A percentile compares a stretch with the other conserved stretches of the same genome.
These are phyloP conservation scores for Oryza nivara DNA, from an alignment of 176 grass and related monocot species.

Conservation along the genomic window DNA sequence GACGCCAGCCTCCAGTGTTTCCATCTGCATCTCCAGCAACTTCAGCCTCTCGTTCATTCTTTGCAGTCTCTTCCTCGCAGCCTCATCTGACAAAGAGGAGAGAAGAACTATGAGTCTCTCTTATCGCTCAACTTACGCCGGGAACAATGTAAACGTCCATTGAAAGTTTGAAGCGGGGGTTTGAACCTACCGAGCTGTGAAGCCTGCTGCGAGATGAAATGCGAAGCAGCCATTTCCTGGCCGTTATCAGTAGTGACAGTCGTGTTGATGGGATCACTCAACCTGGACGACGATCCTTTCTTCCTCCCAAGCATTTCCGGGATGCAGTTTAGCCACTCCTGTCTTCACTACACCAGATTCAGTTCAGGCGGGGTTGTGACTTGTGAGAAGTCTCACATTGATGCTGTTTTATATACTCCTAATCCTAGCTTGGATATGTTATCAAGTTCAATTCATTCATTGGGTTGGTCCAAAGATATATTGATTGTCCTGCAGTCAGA, in stretches of 20 bases:
- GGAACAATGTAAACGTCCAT: neutral
- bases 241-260: neutral
- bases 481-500: conserved; percentile 4
- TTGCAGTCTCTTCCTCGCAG: conserved; percentile 42
- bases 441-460: neutral
- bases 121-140: neutral
- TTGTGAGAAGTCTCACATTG: neutral
- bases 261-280: neutral
- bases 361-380: neutral
- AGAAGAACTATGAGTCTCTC: neutral
- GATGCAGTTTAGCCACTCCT: conserved; percentile 1
- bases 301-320: conserved; percentile 14
- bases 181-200: conserved; percentile 38
- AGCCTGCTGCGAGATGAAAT: conserved; percentile 21
- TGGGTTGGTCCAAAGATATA: neutral
- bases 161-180: neutral
- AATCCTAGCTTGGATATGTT: neutral
- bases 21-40: conserved; percentile 64
- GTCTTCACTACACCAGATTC: neutral
- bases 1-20: conserved; percentile 49
- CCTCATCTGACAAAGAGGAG: conserved; percentile 41
- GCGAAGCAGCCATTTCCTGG: conserved; percentile 29
- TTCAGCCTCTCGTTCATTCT: conserved; percentile 53
- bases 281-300: conserved; percentile 1
- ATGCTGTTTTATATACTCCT: neutral